Conservation (phyloP, 352 stramenopile genomes). For the Globisporangium yorkense region DNA sequence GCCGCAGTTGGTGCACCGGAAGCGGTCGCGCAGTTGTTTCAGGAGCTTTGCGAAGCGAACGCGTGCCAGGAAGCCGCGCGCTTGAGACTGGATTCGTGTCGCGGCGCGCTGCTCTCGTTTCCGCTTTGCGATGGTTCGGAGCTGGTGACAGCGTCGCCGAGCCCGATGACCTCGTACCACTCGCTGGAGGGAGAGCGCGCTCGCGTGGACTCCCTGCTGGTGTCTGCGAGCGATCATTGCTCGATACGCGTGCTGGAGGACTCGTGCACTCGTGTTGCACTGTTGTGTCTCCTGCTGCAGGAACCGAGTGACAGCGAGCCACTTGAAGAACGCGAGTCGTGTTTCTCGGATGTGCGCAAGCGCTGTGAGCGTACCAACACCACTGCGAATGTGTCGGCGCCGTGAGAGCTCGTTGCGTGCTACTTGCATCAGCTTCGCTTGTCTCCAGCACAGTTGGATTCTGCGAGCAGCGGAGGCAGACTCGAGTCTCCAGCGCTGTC, state of each 20-base stretch:
- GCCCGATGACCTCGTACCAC: slow-evolving; percentile 6
- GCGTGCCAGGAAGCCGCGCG: slow-evolving; percentile 21
- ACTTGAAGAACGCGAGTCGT: not conserved
- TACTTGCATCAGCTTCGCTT: not conserved
- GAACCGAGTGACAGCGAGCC: too few relatives aligned
- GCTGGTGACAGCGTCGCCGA: not conserved
- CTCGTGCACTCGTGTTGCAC: not conserved
- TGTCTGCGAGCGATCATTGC: not conserved
- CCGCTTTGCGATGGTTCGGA: not conserved
- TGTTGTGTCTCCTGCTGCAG: not conserved
- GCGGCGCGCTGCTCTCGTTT: slow-evolving; percentile 9
- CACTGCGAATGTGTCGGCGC: not conserved
- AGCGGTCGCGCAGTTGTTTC: slow-evolving; percentile 35
- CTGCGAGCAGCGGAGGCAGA: not conserved
- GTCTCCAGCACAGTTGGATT: not conserved
- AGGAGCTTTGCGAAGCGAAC: slow-evolving; percentile 16
- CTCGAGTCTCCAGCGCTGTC: not conserved
- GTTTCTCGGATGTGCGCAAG: not conserved
- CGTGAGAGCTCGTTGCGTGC: not conserved
- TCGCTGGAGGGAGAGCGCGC: slow-evolving; percentile 13
- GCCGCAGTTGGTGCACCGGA: slow-evolving; percentile 51
- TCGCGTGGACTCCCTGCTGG: not conserved
- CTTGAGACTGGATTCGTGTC: slow-evolving; percentile 21
- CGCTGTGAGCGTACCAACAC: not conserved
- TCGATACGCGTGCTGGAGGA: slow-evolving; percentile 15